Conservation (phyloP, 1,284 basidiomycete genomes). For the Polyporus tsugae region DNA sequence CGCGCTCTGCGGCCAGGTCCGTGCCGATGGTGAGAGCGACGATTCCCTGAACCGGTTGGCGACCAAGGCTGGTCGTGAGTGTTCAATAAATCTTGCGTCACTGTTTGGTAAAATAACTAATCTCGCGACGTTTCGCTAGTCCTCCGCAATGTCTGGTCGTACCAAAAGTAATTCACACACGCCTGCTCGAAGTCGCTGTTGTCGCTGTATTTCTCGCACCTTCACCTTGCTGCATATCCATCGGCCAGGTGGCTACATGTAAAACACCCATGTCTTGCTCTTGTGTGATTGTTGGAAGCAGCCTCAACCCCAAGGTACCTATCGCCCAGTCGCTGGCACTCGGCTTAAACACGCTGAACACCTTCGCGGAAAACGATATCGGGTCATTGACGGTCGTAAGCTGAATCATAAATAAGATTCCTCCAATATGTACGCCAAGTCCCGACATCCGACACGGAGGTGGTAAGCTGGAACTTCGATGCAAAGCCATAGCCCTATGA, state of each 20-base stretch:
- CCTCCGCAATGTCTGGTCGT: slow-evolving; percentile 81
- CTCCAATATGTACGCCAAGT: background rate
- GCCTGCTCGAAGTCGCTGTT: slow-evolving; percentile 25
- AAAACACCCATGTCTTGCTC: slow-evolving; percentile 18
- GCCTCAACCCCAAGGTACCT: no score
- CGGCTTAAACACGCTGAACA: background rate
- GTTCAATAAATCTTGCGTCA: slow-evolving; percentile 21
- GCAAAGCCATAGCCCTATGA: background rate
- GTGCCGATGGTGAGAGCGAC: slow-evolving; percentile 95
- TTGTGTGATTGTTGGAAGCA: background rate
- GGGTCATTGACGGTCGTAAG: background rate
- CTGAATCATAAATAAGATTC: background rate
- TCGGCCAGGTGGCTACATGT: slow-evolving; percentile 24
- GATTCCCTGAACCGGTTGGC: slow-evolving; percentile 97
- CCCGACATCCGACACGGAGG: background rate
- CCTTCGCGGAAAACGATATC: background rate
- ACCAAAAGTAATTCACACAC: slow-evolving; percentile 65
- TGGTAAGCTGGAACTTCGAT: background rate
- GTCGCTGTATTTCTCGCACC: slow-evolving; percentile 28
- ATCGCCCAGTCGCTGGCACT: no score
- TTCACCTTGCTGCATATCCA: slow-evolving; percentile 26
- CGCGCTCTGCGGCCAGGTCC: slow-evolving; percentile 93
- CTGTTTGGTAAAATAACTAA: slow-evolving; percentile 8
- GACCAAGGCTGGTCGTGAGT: slow-evolving; percentile 94
- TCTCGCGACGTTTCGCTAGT: slow-evolving; percentile 49